phyloP scores from a whole-genome alignment of 352 stramenopile genomes.

The Globisporangium spinosum region DNA sequence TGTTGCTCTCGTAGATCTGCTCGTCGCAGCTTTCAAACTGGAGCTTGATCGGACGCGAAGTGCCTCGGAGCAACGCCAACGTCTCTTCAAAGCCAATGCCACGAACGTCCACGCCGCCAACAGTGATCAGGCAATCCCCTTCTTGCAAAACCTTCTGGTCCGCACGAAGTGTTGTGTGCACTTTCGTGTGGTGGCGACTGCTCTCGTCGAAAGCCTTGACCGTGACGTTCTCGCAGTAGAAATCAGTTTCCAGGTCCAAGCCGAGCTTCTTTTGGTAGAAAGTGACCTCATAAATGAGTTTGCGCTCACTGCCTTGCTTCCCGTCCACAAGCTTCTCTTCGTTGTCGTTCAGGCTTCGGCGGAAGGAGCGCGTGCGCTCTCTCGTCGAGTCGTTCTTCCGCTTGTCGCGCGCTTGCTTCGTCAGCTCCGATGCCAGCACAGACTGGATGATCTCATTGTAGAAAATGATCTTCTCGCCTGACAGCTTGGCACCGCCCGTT shows the following conservation, averaged over 20 bases:
- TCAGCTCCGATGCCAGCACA: slow-evolving; percentile 66
- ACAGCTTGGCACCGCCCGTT: slow-evolving; percentile 60
- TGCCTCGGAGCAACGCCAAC: slow-evolving; percentile 71
- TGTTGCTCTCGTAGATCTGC: slow-evolving; percentile 34
- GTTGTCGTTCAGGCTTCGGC: slow-evolving; percentile 61
- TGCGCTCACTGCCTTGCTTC: slow-evolving; percentile 32
- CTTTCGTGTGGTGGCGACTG: slow-evolving; percentile 41
- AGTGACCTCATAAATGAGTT: slow-evolving; percentile 75
- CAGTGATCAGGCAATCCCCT: slow-evolving; percentile 65
- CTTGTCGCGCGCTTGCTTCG: slow-evolving; percentile 69
- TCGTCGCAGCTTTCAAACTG: slow-evolving; percentile 84
- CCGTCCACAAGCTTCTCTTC: slow-evolving; percentile 37
- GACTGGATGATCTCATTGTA: slow-evolving; percentile 86
- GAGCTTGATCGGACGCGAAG: slow-evolving; percentile 61
- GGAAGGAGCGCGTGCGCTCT: slow-evolving; percentile 67
- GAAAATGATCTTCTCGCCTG: slow-evolving; percentile 85
- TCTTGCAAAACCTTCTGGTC: slow-evolving; percentile 71
- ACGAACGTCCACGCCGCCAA: slow-evolving; percentile 79
- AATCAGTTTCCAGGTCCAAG: slow-evolving; percentile 86
- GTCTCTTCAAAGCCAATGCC: slow-evolving; percentile 86
- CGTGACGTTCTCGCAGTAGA: slow-evolving; percentile 87
- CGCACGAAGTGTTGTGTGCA: slow-evolving; percentile 49
- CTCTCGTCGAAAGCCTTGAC: slow-evolving; percentile 74
- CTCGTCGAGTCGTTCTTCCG: slow-evolving; percentile 51
- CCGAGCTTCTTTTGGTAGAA: slow-evolving; percentile 84